phyloP scores from a whole-genome alignment of 2,329 filamentous ascomycete genomes.

The Nigrospora osmanthi region DNA sequence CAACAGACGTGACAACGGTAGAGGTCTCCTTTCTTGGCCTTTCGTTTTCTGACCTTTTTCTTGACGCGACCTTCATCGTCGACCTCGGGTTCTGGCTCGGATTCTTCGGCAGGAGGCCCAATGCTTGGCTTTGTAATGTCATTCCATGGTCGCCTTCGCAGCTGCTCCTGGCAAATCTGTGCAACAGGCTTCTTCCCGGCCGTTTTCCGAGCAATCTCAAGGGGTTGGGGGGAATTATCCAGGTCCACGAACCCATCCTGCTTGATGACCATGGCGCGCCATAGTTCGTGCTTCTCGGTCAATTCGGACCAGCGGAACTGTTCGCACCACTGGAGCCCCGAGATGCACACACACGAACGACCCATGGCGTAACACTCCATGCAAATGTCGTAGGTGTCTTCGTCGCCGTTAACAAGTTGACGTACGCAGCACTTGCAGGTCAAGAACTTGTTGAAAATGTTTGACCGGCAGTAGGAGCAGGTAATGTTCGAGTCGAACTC shows the following conservation, averaged over 20 bases:
- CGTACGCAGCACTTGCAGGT: slow-evolving; percentile 82
- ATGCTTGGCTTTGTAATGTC: slow-evolving; percentile 61
- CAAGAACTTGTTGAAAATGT: slow-evolving; percentile 95
- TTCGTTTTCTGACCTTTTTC: slow-evolving; percentile 51
- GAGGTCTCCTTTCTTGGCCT: slow-evolving; percentile 45
- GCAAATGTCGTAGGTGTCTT: slow-evolving; percentile 90
- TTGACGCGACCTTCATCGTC: slow-evolving; percentile 59
- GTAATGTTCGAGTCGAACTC: slow-evolving; percentile 87
- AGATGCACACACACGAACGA: slow-evolving; percentile 82
- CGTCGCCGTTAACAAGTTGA: slow-evolving; percentile 54
- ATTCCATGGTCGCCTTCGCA: slow-evolving; percentile 71
- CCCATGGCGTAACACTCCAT: slow-evolving; percentile 99
- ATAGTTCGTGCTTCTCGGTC: slow-evolving; percentile 68
- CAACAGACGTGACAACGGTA: slow-evolving; percentile 76
- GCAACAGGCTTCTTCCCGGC: slow-evolving; percentile 73
- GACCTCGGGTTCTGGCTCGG: slow-evolving; percentile 39
- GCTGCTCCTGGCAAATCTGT: slow-evolving; percentile 88
- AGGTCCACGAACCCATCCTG: slow-evolving; percentile 62
- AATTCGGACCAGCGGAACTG: slow-evolving; percentile 84
- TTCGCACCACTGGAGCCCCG: slow-evolving; percentile 81
- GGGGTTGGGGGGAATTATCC: slow-evolving; percentile 58
- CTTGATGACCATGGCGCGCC: slow-evolving; percentile 71
- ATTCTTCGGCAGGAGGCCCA: slow-evolving; percentile 15
- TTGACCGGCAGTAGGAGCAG: slow-evolving; percentile 90
- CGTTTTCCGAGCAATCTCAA: slow-evolving; percentile 61